Conservation (phyloP, 331 rosid species). For the Malus hybrid region DNA sequence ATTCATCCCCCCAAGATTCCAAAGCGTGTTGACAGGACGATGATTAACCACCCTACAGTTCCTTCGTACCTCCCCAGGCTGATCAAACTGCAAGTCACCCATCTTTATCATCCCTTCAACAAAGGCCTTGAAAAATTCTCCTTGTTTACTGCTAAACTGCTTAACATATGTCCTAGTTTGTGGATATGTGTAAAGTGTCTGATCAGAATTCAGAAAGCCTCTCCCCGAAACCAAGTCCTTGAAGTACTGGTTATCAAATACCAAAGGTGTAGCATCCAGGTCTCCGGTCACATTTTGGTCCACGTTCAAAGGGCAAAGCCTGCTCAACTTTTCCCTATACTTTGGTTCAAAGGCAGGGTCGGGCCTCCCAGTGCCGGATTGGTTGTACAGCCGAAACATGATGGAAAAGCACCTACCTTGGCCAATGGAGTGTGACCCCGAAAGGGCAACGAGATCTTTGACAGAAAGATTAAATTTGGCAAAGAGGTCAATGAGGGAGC, state of each 20-base stretch:
- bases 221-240: constrained; percentile 75
- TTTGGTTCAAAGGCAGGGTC: constrained; percentile 61
- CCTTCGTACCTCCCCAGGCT: constrained; percentile 68
- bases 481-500: constrained; percentile 54
- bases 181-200: constrained; percentile 52
- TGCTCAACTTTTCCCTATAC: constrained; percentile 41
- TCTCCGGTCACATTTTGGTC: constrained; percentile 70
- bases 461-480: constrained; percentile 33
- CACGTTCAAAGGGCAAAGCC: constrained; percentile 50
- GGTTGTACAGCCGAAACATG: constrained; percentile 89
- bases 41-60: constrained; percentile 60
- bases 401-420: constrained; percentile 81
- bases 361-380: constrained; percentile 64
- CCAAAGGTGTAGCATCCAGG: constrained; percentile 67
- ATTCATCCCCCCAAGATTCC: neutral
- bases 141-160: constrained; percentile 35
- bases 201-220: constrained; percentile 84
- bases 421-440: constrained; percentile 90
- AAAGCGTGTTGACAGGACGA: neutral
- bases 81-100: constrained; percentile 71
- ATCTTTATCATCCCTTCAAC: constrained; percentile 70
- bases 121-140: constrained; percentile 47
- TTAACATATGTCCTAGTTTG: constrained; percentile 40
- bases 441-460: constrained; percentile 76
- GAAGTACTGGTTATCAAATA: constrained; percentile 85